Evolutionary conservation across 2,329 filamentous ascomycete species (phyloP).

Genomic region (Xylariaceae sp.): DNA sequence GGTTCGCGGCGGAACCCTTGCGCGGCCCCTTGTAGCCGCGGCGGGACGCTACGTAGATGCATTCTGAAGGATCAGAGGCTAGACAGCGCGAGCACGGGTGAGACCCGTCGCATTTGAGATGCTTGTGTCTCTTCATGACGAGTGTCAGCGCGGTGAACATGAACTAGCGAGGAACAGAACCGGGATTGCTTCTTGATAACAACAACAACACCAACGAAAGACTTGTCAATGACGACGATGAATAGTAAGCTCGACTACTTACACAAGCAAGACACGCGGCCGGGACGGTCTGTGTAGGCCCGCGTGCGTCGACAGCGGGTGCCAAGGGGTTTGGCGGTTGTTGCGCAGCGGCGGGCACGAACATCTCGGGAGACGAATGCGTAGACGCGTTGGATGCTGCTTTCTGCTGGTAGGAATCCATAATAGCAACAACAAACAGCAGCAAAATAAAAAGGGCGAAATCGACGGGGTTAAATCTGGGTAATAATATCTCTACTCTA

Average conservation of each 20-base stretch:
- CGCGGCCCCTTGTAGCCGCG: constrained; percentile 68
- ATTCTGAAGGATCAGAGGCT: constrained; percentile 51
- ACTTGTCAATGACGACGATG: too few species aligned
- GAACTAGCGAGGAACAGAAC: constrained; percentile 2
- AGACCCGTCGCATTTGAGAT: constrained; percentile 70
- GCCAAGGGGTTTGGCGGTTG: constrained; percentile 14
- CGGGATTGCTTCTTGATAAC: background rate
- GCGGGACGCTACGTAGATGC: constrained; percentile 67
- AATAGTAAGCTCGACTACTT: constrained; percentile 27
- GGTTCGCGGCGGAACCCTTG: constrained; percentile 43
- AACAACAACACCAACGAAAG: too few species aligned
- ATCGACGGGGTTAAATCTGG: background rate
- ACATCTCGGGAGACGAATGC: constrained; percentile 19
- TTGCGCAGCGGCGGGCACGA: constrained; percentile 9
- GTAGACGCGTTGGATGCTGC: constrained; percentile 11
- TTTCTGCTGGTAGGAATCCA: constrained; percentile 18
- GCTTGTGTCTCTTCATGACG: constrained; percentile 50
- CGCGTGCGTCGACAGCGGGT: constrained; percentile 22
- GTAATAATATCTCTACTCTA: background rate
- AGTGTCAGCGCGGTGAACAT: constrained; percentile 14
- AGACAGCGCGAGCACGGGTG: constrained; percentile 65
- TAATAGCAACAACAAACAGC: background rate
- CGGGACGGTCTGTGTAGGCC: constrained; percentile 37
- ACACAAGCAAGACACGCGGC: constrained; percentile 54
- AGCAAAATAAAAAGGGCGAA: background rate